phyloP scores from a whole-genome alignment of 768 basidiomycete species.

The Hydnum rufescens region DNA sequence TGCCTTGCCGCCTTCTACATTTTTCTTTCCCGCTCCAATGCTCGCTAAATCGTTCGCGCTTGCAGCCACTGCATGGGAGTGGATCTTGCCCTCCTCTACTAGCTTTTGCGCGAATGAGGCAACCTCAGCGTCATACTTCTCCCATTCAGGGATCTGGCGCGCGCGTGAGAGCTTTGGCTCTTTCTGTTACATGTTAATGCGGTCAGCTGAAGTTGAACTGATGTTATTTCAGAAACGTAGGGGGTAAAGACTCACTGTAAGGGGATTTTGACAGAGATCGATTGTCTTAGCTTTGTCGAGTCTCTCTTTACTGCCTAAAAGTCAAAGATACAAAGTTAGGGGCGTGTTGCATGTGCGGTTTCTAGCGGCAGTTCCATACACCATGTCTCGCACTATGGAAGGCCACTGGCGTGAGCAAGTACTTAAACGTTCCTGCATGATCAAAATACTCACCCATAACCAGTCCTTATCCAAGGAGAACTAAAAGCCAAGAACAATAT shows the following conservation, averaged over 20 bases:
- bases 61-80: slow-evolving; percentile 33
- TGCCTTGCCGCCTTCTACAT: too few species aligned
- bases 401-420: background rate
- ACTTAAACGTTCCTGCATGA: background rate
- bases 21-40: background rate
- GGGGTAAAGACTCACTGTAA: slow-evolving; percentile 43
- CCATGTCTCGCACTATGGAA: slow-evolving; percentile 84
- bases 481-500: slow-evolving; percentile 21
- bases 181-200: slow-evolving; percentile 36
- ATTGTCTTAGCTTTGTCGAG: slow-evolving; percentile 70
- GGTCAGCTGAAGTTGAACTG: too few species aligned
- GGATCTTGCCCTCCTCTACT: slow-evolving; percentile 48
- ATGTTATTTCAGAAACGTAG: background rate
- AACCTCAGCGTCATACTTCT: slow-evolving; percentile 81
- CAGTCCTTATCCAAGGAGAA: slow-evolving; percentile 81
- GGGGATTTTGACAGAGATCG: slow-evolving; percentile 89
- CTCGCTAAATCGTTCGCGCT: background rate
- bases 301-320: slow-evolving; percentile 59
- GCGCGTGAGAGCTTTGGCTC: slow-evolving; percentile 90
- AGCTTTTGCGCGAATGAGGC: slow-evolving; percentile 59
- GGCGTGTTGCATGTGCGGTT: background rate
- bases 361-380: slow-evolving; percentile 31
- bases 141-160: slow-evolving; percentile 94
- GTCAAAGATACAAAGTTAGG: background rate
- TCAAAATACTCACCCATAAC: slow-evolving; percentile 75